A percentile compares a stretch with the other conserved stretches of the same genome.
phyloP scores from a whole-genome alignment of 371 early-diverging fungal genomes.

The Zychaea mexicana region DNA sequence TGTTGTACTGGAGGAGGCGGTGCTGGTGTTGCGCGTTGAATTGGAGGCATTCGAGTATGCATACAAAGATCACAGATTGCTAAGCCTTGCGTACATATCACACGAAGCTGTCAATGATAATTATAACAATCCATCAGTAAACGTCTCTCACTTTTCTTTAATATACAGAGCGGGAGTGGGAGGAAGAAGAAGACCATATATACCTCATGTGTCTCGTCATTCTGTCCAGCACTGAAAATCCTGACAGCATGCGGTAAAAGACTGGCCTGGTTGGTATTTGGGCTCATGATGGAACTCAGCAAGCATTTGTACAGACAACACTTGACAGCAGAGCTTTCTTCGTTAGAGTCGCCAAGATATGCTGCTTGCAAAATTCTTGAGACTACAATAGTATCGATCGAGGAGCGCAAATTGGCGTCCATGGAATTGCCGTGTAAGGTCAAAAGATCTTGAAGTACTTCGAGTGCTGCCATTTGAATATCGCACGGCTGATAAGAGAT shows the following conservation, averaged over 20 bases:
- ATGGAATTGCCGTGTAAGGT: constrained; percentile 34
- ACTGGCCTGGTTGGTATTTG: constrained; percentile 43
- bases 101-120: constrained; percentile 26
- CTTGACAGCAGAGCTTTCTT: constrained; percentile 17
- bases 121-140: background rate
- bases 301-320: constrained; percentile 39
- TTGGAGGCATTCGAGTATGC: constrained; percentile 63
- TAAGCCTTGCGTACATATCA: constrained; percentile 48
- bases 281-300: constrained; percentile 39
- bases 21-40: constrained; percentile 40
- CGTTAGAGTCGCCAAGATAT: background rate
- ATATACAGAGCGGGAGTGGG: background rate
- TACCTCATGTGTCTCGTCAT: constrained; percentile 40
- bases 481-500: constrained; percentile 21
- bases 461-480: constrained; percentile 33
- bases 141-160: background rate
- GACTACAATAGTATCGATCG: constrained; percentile 33
- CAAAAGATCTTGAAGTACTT: constrained; percentile 21
- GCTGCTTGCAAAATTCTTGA: constrained; percentile 35
- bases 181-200: background rate
- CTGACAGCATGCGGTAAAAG: constrained; percentile 43
- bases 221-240: constrained; percentile 42
- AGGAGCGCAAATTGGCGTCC: constrained; percentile 22
- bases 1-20: too few relatives aligned
- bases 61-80: constrained; percentile 60